Evolutionary conservation across 345 rosid genomes (phyloP), one percentile per base, ranked within the genome.

Genomic region (Toxicodendron radicans): DNA sequence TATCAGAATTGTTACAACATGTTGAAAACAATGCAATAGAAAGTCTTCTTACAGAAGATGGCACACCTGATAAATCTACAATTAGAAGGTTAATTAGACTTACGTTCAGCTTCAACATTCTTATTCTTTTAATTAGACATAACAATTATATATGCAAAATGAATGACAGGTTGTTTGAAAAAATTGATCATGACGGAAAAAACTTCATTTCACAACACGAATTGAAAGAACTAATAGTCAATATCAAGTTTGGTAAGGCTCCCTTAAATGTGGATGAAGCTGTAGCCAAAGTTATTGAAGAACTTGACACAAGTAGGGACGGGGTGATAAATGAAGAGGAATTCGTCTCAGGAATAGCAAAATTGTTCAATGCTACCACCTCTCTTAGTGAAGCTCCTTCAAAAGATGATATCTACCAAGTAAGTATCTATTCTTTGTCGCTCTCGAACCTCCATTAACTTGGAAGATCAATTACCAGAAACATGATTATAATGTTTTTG

Each of bases 241-340:
- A 69, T 17, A 67, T 75, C 66, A 78, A 79, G 71, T 77, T 77
- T 48, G 70, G 75, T 9, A 71, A 80, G 13, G 75, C 17, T 53
- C 70, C 77, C 32, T 33, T 74, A 17, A 76, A 83, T n/a, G 52
- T 10, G 13, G 83, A 85, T 1, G 75, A 75, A 33, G 78, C 71
- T 10, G 83, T 63, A 41, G 73, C 43, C 5, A 62, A 77, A 38
- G 58, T 79, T 8, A 70, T 77, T 24, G 73, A 75, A 60, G 73
- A 59, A 24, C 72, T 83, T 16, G 88, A 79, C 61, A 69, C 64
- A 7, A 76, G 77, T 30, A 56, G 72, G 18, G 76, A 81, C 10
- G 1, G 66, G 2, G 35, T 35, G 68, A 73, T 85, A 43, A 51
- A 73, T 12, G 71, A 71, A 33, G 84, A 79, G 2, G 85, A 85